Base-by-base conservation (phyloP, 2,329 filamentous ascomycete species). In the Xylariaceae sp. region DNA sequence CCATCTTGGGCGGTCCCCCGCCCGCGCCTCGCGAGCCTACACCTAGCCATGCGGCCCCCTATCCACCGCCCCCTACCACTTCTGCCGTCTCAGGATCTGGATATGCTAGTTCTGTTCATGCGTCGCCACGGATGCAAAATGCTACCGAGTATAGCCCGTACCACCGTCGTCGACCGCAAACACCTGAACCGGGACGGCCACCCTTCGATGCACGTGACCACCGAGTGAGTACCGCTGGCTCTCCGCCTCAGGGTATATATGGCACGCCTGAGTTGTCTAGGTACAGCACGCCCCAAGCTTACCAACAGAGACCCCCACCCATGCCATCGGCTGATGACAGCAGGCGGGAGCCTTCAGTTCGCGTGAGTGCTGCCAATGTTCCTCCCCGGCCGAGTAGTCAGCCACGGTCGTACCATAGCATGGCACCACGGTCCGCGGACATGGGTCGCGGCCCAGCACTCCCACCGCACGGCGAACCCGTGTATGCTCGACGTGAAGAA, bases 121-220 rank as follows among this genome's bases (percentile, higher is more conserved):
- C 80, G 1, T 85, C 82, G 11, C 82, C 82, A 2, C 75, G 80
- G 47, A 80, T 85, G 76, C 80, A 79, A 59, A 78, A 79, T 30
- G 73, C 83, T 61, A 86, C 89, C 15, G 88, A 88, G 65, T 68
- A 68, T 52, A 58, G 62, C 47, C 61, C 77, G 76, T 55, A 79
- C 81, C 4, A 88, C 83, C 71, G 88, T 82, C 71, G 87, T 62
- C 80, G 88, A 61, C 88, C 88, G 2, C 85, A 89, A 59, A 91
- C 88, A 0, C 88, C 88, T n/a, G 88, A 91, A 50, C 85, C 86
- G 61, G 77, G 80, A 51, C 80, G 83, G 67, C 75, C 63, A 9
- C 52, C 76, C 57, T 83, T 84, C 74, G 78, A 85, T 59, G 52
- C 69, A 57, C 67, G 76, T 65, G 71, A 74, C 66, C 70, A 69